Evolutionary conservation across 768 basidiomycete species (phyloP), one percentile per base, ranked within the genome.

Genomic region (Kwoniella newhampshirensis): DNA sequence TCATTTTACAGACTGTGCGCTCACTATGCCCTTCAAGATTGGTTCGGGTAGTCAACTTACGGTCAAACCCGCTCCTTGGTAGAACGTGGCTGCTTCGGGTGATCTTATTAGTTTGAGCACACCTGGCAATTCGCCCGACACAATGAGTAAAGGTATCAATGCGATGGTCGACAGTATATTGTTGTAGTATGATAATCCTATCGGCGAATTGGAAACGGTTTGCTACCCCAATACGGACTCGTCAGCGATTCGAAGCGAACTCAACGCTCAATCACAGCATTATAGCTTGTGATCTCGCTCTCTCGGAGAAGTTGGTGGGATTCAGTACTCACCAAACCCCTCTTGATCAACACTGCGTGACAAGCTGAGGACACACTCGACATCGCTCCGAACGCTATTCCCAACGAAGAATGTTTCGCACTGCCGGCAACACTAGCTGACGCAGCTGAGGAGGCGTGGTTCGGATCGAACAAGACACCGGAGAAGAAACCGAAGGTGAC

Each of bases 281-380:
- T n/a, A n/a, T n/a, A n/a, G n/a, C n/a, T n/a, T n/a, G n/a, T n/a
- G n/a, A n/a, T n/a, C n/a, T n/a, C n/a, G n/a, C n/a, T n/a, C n/a
- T n/a, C n/a, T n/a, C n/a, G n/a, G n/a, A n/a, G n/a, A n/a, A n/a
- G n/a, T n/a, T n/a, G n/a, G n/a, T n/a, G n/a, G n/a, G n/a, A n/a
- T n/a, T n/a, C n/a, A n/a, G n/a, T n/a, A 55, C 65, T 23, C 43
- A 64, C 64, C 55, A 98, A 80, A 41, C 85, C 86, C 63, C 86
- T 84, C 77, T 97, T 98, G 80, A 98, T 96, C 57, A 96, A 86
- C 21, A 96, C 90, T 1, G 91, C 91, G 75, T 97, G 94, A 12
- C 86, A 77, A 1, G 92, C 88, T 11, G 90, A 91, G 60, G 92
- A 87, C n/a, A 85, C 79, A 4, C 90, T 92, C 64, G 86, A 88